Base-by-base conservation (phyloP, 805 yeast genomes). In the Ogataea pignaliae region DNA sequence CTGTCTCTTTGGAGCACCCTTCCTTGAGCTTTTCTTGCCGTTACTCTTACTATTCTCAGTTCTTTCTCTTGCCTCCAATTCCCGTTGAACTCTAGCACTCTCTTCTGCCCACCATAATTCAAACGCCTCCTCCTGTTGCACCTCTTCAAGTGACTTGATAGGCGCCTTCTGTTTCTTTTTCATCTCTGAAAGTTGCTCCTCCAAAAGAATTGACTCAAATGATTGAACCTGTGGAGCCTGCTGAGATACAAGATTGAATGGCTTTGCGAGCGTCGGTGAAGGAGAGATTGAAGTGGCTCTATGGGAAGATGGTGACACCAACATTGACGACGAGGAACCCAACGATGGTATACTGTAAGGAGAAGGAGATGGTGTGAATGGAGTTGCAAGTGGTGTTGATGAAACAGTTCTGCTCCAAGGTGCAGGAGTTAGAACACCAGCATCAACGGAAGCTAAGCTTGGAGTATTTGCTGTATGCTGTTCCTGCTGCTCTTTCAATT, bases 31-130 rank as follows among this genome's bases (percentile, higher is more conserved):
- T 12, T 9, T 30, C 13, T 9, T 30, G 14, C 14, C 14, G 9
- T 30, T 30, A 30, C 16, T 35, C 12, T 34, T 41, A 29, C 34
- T 15, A 14, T 31, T 36, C 16, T 37, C 38, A 12, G 28, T 30
- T 40, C 33, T 40, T 43, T 37, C 32, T 43, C 43, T 40, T 38
- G 30, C 31, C 40, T 48, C 46, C 54, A 66, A 51, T 43, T 67
- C 67, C 21, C 56, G 56, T 57, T 84, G 91, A 8, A 83, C 84
- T 41, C 75, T 70, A n/a, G 70, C 70, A 43, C 88, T 73, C 56
- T 89, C 96, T 51, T 78, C 80, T 32, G 78, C 84, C 90, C 95
- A 89, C 97, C 97, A 89, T 47, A 68, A 74, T 28, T 83, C 89
- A 68, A 89, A 89, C 57, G 83, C 88, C 56, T 86, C 87, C 50